A percentile compares a stretch with the other conserved stretches of the same genome.
These are phyloP conservation scores for Parachaetomium inaequale DNA, from an alignment of 495 filamentous ascomycete species.

Conservation along the genomic window DNA sequence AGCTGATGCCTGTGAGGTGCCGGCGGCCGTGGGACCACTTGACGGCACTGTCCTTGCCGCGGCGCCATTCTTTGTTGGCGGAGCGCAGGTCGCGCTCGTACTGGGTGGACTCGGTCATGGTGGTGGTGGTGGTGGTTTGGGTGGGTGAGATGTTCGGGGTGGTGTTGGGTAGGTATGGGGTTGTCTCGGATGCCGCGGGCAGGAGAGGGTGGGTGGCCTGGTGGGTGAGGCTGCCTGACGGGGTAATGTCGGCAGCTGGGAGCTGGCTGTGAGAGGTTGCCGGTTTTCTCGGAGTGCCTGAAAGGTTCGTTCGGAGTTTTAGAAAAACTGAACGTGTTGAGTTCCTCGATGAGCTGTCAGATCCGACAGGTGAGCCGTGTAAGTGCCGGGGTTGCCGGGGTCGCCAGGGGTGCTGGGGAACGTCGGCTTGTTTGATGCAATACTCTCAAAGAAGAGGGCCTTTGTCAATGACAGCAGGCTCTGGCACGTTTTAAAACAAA, in stretches of 20 bases:
- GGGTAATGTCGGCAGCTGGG: neutral
- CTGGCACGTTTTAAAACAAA: neutral
- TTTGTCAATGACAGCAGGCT: neutral
- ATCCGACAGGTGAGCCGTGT: neutral
- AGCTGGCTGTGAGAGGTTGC: neutral
- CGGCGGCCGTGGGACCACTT: slow-evolving; percentile 44
- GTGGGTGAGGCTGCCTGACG: neutral
- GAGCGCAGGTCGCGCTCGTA: slow-evolving; percentile 45
- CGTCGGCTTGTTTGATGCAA: no score
- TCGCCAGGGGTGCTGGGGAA: no score
- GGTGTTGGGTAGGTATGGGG: neutral
- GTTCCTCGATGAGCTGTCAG: no score
- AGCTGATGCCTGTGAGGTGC: slow-evolving; percentile 24
- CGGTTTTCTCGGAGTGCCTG: neutral
- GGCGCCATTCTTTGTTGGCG: slow-evolving; percentile 41
- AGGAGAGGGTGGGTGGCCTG: neutral
- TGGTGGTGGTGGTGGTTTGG: neutral
- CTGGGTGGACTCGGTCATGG: slow-evolving; percentile 23
- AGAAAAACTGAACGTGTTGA: neutral
- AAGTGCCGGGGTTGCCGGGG: neutral
- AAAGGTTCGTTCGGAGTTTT: neutral
- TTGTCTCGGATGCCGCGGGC: neutral
- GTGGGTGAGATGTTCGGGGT: neutral
- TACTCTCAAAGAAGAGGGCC: no score
- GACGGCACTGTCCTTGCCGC: slow-evolving; percentile 38